A percentile compares a stretch with the other conserved stretches of the same genome.
Evolutionary conservation across 2,329 filamentous ascomycete species (phyloP).

Genomic region (Nigrospora oryzae): DNA sequence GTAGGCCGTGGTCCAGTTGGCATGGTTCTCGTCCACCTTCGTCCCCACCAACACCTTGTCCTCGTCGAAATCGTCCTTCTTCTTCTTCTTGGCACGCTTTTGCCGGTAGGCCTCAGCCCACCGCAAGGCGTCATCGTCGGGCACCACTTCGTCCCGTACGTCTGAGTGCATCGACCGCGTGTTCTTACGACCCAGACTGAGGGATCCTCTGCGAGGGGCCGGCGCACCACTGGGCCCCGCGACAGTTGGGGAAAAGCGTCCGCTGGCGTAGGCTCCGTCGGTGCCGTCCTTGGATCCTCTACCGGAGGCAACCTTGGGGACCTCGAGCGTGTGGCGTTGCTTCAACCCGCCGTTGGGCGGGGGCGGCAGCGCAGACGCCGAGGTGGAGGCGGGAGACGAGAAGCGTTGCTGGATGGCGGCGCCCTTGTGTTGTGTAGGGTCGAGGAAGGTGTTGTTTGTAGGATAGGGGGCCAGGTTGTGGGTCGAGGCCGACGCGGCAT

Average conservation of each 20-base stretch:
- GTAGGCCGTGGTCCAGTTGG: conserved; percentile 96
- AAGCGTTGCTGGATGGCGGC: background rate
- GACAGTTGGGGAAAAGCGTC: conserved; percentile 68
- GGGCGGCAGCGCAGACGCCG: conserved; percentile 36
- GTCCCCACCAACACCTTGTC: conserved; percentile 92
- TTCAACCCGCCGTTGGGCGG: conserved; percentile 52
- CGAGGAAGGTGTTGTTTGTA: conserved; percentile 10
- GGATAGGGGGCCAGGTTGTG: conserved; percentile 11
- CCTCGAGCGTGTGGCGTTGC: conserved; percentile 82
- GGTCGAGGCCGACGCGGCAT: conserved; percentile 3
- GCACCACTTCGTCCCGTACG: conserved; percentile 72
- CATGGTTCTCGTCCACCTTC: conserved; percentile 94
- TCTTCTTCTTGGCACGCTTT: conserved; percentile 81
- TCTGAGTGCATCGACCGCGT: conserved; percentile 85
- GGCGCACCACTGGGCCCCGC: conserved; percentile 35
- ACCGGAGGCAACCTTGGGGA: conserved; percentile 60
- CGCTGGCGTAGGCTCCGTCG: conserved; percentile 60
- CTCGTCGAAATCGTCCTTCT: conserved; percentile 81
- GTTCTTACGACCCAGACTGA: conserved; percentile 69
- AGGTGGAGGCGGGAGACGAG: conserved; percentile 25
- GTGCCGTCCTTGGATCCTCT: conserved; percentile 66
- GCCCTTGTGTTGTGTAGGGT: background rate
- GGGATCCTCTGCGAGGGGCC: conserved; percentile 63
- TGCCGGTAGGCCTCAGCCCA: conserved; percentile 93
- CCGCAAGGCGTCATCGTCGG: conserved; percentile 82